Evolutionary conservation across 2,329 filamentous ascomycete species (phyloP).

Genomic region (Claviceps pazoutovae): DNA sequence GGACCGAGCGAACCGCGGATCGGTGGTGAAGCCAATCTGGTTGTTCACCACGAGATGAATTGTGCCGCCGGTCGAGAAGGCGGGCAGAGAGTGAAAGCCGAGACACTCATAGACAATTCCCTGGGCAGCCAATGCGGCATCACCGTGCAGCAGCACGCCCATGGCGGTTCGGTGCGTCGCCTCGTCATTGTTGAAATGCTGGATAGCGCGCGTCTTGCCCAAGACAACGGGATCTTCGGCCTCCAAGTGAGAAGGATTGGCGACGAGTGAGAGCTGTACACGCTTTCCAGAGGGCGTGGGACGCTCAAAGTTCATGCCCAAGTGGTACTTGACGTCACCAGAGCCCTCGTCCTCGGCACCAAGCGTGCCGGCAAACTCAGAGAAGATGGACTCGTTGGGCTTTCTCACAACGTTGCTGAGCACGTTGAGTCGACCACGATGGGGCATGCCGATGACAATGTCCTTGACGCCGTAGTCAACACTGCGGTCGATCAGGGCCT

Average conservation of each 20-base stretch:
- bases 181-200: conserved; percentile 98
- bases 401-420: conserved; percentile 97
- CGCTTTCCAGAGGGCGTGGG: conserved; percentile 97
- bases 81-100: conserved; percentile 89
- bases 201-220: conserved; percentile 92
- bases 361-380: conserved; percentile 81
- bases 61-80: conserved; percentile 93
- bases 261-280: conserved; percentile 95
- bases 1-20: conserved; percentile 91
- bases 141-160: conserved; percentile 91
- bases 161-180: conserved; percentile 78
- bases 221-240: conserved; percentile 96
- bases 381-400: conserved; percentile 99
- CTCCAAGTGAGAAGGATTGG: conserved; percentile 96
- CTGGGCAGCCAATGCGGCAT: conserved; percentile 91
- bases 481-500: conserved; percentile 93
- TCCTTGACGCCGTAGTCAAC: conserved; percentile 98
- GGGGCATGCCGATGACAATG: conserved; percentile 98
- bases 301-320: conserved; percentile 99
- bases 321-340: conserved; percentile 97
- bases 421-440: conserved; percentile 95
- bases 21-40: conserved; percentile 98
- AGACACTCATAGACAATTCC: conserved; percentile 98
- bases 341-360: conserved; percentile 90
- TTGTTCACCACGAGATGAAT: conserved; percentile 98